These are phyloP conservation scores for Salicornia ramosissima DNA, from an alignment of 148 eudicot species.

Conservation along the genomic window DNA sequence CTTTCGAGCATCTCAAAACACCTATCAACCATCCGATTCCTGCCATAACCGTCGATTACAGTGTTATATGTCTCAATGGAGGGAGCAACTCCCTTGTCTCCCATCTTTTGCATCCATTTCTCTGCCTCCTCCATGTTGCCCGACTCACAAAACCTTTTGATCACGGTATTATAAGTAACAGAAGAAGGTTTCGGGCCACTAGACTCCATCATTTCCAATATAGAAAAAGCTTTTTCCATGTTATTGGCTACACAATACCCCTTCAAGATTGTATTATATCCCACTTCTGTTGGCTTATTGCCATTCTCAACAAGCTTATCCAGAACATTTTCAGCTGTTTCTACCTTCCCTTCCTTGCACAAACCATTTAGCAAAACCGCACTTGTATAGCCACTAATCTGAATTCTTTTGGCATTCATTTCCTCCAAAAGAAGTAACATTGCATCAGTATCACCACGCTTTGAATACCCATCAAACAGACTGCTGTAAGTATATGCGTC, in stretches of 20 bases:
- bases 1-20: constrained; percentile 64
- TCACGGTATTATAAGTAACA: constrained; percentile 56
- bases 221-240: constrained; percentile 45
- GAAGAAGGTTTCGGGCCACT: constrained; percentile 45
- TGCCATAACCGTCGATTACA: constrained; percentile 66
- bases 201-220: constrained; percentile 48
- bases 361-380: constrained; percentile 62
- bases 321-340: constrained; percentile 52
- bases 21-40: constrained; percentile 42
- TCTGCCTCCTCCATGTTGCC: constrained; percentile 56
- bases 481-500: constrained; percentile 70
- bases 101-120: constrained; percentile 59
- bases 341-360: constrained; percentile 61
- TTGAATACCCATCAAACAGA: constrained; percentile 60
- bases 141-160: constrained; percentile 46
- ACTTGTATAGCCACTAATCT: constrained; percentile 46
- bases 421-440: constrained; percentile 46
- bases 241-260: constrained; percentile 52
- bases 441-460: constrained; percentile 40
- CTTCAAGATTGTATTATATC: constrained; percentile 57
- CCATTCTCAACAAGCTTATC: constrained; percentile 40
- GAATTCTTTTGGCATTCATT: constrained; percentile 33
- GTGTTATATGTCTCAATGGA: constrained; percentile 62
- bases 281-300: constrained; percentile 46
- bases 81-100: constrained; percentile 47